Conservation (phyloP, 805 yeast genomes). For the Yarrowia keelungensis region DNA sequence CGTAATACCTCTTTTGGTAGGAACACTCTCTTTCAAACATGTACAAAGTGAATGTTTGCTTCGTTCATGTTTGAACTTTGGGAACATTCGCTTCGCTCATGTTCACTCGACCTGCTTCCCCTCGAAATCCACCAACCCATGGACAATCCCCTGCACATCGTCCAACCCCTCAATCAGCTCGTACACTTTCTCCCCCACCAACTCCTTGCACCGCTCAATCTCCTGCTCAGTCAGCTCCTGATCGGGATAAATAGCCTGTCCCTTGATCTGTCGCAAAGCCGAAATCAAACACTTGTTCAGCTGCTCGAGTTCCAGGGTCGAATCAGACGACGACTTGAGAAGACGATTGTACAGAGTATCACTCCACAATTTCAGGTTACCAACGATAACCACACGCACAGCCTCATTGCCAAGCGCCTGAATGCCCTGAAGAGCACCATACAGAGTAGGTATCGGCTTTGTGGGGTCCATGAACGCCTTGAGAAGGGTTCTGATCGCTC, state of each 20-base stretch:
- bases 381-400: conserved; percentile 79
- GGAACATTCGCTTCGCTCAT: no score
- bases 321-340: conserved; percentile 20
- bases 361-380: conserved; percentile 82
- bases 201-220: conserved; percentile 50
- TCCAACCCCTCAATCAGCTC: conserved; percentile 20
- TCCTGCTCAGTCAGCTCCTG: conserved; percentile 60
- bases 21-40: no score
- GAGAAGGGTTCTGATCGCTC: conserved; percentile 90
- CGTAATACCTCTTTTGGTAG: no score
- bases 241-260: conserved; percentile 53
- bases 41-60: no score
- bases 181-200: conserved; percentile 54
- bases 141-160: conserved; percentile 24
- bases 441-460: conserved; percentile 86
- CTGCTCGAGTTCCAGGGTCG: conserved; percentile 54
- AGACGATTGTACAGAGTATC: conserved; percentile 40
- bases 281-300: conserved; percentile 62
- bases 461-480: conserved; percentile 88
- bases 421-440: conserved; percentile 88
- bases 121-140: conserved; percentile 24
- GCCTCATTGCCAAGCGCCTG: conserved; percentile 87
- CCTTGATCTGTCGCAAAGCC: conserved; percentile 58
- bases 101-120: conserved; percentile 11
- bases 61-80: no score